Base-by-base conservation (phyloP, 1,284 basidiomycete species). In the Moesziomyces antarcticus region DNA sequence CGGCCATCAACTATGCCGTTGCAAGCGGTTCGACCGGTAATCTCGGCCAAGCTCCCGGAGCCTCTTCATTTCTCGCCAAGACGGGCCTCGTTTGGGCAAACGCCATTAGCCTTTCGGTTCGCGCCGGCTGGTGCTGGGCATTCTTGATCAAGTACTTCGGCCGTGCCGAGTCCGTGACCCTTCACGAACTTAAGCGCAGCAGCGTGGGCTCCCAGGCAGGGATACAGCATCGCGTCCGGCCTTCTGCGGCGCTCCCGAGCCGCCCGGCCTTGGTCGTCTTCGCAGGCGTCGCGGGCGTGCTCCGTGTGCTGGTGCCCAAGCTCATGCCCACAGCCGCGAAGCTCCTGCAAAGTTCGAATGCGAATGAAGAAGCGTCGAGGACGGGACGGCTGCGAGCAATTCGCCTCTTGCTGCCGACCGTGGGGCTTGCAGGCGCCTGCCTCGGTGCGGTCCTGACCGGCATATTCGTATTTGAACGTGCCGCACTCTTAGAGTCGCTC, bases 11-110 rank as follows among this genome's bases (percentile, higher is more conserved):
- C 21, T 24, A n/a, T 22, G 22, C 56, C 1, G 57, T 48, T 33
- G 56, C 16, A 18, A n/a, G 27, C 8, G 30, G 20, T 49, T 21
- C 14, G 22, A 27, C 24, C 22, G 30, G 33, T 11, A 22, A 3
- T 14, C 41, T 25, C 11, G 25, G 21, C 9, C 7, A 30, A 14
- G 44, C 21, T n/a, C 20, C 42, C 14, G 11, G 11, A 20, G 25
- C 21, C 10, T 3, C 10, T 1, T 18, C 24, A 9, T 3, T 57
- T 25, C 8, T 65, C 47, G 49, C 48, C 2, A 52, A 75, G 50
- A 63, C 60, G 18, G 64, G 50, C 8, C 16, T 79, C 22, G 64
- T 79, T 1, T 69, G 70, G 62, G 68, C 77, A 9, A 79, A 73
- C 20, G 62, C 51, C 8, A 22, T 72, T 14, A 73, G 65, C 42